Evolutionary conservation across 345 rosid species (phyloP).

Genomic region (rapeseed (Brassica napus)): Da-Ae NC_063434.1:2065001-2065500

Average conservation of each 20-base stretch:
- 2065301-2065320: slow-evolving; percentile 70
- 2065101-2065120: background rate
- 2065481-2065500: slow-evolving; percentile 16
- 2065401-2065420: slow-evolving; percentile 46
- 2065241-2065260: slow-evolving; percentile 7
- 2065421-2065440: background rate
- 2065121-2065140: background rate
- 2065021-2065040: too few relatives aligned
- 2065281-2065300: slow-evolving; percentile 68
- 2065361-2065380: slow-evolving; percentile 67
- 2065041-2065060: background rate
- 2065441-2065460: background rate
- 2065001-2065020: too few relatives aligned
- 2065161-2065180: slow-evolving; percentile 26
- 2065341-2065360: slow-evolving; percentile 78
- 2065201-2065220: slow-evolving; percentile 25
- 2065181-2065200: slow-evolving; percentile 13
- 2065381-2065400: slow-evolving; percentile 72
- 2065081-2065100: too few relatives aligned
- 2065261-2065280: slow-evolving; percentile 60
- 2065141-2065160: background rate
- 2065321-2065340: slow-evolving; percentile 68
- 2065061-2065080: background rate
- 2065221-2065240: background rate
- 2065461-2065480: slow-evolving; percentile 2